phyloP scores from a whole-genome alignment of 2,329 filamentous ascomycete species.

The Pseudocercospora vitis region DNA sequence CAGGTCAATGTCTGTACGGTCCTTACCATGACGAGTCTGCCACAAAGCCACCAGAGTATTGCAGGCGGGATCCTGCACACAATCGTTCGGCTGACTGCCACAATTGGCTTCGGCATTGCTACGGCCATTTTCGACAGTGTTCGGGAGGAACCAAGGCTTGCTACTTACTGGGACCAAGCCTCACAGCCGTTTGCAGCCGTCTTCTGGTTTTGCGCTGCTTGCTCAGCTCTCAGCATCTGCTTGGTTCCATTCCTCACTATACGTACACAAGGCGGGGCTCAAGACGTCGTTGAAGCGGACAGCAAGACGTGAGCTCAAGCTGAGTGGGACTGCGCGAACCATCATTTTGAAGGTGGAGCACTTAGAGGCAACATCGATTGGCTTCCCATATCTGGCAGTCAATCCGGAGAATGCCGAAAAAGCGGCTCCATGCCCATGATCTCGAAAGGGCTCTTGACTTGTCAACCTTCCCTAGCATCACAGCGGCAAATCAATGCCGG shows the following conservation, averaged over 20 bases:
- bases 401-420: too few relatives aligned
- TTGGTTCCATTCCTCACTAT: slow-evolving; percentile 12
- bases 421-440: too few relatives aligned
- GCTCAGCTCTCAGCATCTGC: slow-evolving; percentile 10
- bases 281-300: not conserved
- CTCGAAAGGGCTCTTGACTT: too few relatives aligned
- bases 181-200: slow-evolving; percentile 11
- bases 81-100: slow-evolving; percentile 9
- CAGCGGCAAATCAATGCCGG: too few relatives aligned
- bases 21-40: slow-evolving; percentile 15
- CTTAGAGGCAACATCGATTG: too few relatives aligned
- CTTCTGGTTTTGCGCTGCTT: slow-evolving; percentile 7
- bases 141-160: not conserved
- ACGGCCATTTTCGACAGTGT: slow-evolving; percentile 11
- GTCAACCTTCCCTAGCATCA: too few relatives aligned
- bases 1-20: slow-evolving; percentile 17
- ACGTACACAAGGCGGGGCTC: slow-evolving; percentile 7
- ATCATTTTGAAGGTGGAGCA: too few relatives aligned
- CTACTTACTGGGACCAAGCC: slow-evolving; percentile 7
- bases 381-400: too few relatives aligned
- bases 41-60: slow-evolving; percentile 11
- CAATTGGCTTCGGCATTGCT: slow-evolving; percentile 8
- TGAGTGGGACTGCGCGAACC: too few relatives aligned
- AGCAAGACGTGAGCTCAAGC: not conserved
- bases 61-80: slow-evolving; percentile 14